These are phyloP conservation scores for Neopestalotiopsis sp. DNA, from an alignment of 2,329 filamentous ascomycete genomes.

Conservation along the genomic window DNA sequence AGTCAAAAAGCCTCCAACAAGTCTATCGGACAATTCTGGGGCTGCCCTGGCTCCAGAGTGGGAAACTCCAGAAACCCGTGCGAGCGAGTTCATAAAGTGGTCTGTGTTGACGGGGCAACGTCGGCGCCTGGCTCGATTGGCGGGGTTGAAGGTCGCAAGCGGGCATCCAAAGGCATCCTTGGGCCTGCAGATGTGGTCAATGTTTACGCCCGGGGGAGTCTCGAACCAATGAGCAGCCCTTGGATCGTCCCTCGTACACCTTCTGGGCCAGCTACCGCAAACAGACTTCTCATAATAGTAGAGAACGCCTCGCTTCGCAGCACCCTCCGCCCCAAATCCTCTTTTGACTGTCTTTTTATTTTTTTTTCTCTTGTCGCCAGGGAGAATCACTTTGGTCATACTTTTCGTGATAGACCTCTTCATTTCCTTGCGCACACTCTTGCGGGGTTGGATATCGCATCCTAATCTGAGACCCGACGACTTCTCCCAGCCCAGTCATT, in stretches of 20 bases:
- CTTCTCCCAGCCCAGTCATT: not conserved
- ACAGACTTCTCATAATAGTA: slow-evolving; percentile 18
- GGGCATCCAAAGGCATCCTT: not conserved
- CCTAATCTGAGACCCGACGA: not conserved
- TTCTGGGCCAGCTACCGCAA: slow-evolving; percentile 2
- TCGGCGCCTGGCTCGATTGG: not conserved
- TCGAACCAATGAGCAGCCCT: slow-evolving; percentile 10
- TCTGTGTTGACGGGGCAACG: slow-evolving; percentile 13
- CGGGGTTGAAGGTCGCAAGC: slow-evolving; percentile 8
- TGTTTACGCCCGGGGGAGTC: slow-evolving; percentile 9
- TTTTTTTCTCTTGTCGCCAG: not conserved
- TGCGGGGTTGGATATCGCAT: slow-evolving; percentile 11
- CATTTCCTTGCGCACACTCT: not conserved
- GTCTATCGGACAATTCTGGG: slow-evolving; percentile 1
- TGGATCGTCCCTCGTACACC: not conserved
- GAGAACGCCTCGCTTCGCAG: slow-evolving; percentile 11
- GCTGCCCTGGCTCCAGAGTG: not conserved
- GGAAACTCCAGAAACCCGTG: not conserved
- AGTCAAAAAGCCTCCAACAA: not conserved
- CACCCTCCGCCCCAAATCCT: not conserved
- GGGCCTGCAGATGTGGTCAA: slow-evolving; percentile 8
- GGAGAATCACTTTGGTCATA: slow-evolving; percentile 10
- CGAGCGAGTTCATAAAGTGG: not conserved
- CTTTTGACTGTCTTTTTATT: slow-evolving; percentile 4
- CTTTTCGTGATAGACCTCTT: slow-evolving; percentile 12